phyloP scores from a whole-genome alignment of 148 eudicot genomes.

The Rhododendron henanense region DNA sequence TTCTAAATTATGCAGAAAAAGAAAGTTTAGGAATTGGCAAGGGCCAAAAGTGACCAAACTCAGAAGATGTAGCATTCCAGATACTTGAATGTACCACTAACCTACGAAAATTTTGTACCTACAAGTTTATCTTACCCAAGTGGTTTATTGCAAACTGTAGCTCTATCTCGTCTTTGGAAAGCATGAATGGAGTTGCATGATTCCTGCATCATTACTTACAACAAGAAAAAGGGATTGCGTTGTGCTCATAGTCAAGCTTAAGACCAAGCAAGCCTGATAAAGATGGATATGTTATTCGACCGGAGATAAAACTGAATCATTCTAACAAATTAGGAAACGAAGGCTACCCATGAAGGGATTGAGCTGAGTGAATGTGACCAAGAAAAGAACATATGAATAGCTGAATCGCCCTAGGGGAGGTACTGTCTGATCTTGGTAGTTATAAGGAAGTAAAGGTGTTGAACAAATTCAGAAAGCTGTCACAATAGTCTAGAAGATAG shows the following conservation, averaged over 20 bases:
- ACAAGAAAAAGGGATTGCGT: conserved; percentile 9
- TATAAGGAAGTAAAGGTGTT: too few species aligned
- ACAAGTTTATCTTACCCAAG: conserved; percentile 36
- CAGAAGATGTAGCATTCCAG: neutral
- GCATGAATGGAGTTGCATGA: conserved; percentile 31
- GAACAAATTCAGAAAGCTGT: too few species aligned
- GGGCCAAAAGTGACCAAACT: neutral
- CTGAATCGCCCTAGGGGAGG: neutral
- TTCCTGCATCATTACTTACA: conserved; percentile 76
- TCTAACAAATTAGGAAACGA: neutral
- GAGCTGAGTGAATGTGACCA: neutral
- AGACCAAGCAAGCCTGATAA: neutral
- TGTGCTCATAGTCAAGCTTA: neutral
- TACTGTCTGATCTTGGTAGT: neutral
- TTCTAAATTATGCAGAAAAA: neutral
- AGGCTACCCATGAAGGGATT: neutral
- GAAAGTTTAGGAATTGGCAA: neutral
- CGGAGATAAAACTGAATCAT: neutral
- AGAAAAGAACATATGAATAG: neutral
- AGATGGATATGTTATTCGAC: neutral
- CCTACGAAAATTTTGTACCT: too few species aligned
- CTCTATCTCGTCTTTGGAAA: neutral
- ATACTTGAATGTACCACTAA: neutral
- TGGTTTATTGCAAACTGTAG: conserved; percentile 52
- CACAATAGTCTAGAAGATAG: too few species aligned